Conservation (phyloP, 163 green algal species). For the Scenedesmus sp. region DNA sequence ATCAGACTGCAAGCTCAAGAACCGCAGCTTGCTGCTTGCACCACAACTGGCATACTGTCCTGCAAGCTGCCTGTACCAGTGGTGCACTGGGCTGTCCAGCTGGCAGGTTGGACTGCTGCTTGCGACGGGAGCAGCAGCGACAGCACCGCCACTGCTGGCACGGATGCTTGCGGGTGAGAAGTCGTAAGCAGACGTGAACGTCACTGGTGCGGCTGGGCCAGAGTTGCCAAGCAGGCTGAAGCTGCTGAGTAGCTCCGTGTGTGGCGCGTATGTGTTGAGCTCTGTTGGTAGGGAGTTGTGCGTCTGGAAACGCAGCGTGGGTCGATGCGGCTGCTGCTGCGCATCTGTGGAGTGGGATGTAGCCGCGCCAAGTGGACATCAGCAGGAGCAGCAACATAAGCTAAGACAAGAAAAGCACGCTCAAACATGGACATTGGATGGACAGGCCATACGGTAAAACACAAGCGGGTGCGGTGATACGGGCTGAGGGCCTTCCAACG, state of each 20-base stretch:
- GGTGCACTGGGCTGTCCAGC: slow-evolving; percentile 26
- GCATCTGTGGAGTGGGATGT: too few relatives aligned
- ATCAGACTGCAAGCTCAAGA: slow-evolving; percentile 41
- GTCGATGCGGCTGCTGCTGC: slow-evolving; percentile 10
- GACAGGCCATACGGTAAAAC: too few relatives aligned
- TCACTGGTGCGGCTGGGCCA: neutral
- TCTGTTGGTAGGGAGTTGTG: slow-evolving; percentile 24
- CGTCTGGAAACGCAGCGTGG: slow-evolving; percentile 28
- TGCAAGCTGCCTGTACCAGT: slow-evolving; percentile 31
- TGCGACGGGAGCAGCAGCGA: neutral
- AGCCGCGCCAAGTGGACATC: too few relatives aligned
- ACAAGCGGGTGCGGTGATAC: too few relatives aligned
- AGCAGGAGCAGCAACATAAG: neutral
- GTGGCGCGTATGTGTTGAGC: slow-evolving; percentile 25
- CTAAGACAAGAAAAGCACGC: too few relatives aligned
- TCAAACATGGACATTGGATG: too few relatives aligned
- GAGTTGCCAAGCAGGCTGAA: neutral
- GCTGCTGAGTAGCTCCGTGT: neutral
- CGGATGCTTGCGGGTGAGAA: neutral
- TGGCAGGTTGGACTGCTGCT: neutral
- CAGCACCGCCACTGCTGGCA: neutral
- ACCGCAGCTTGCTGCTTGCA: slow-evolving; percentile 14
- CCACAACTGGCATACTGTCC: neutral
- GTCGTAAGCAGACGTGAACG: neutral
- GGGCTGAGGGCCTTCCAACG: too few relatives aligned